Conservation (phyloP, 2,329 filamentous ascomycete species). For the Ophiostoma perfectum region DNA sequence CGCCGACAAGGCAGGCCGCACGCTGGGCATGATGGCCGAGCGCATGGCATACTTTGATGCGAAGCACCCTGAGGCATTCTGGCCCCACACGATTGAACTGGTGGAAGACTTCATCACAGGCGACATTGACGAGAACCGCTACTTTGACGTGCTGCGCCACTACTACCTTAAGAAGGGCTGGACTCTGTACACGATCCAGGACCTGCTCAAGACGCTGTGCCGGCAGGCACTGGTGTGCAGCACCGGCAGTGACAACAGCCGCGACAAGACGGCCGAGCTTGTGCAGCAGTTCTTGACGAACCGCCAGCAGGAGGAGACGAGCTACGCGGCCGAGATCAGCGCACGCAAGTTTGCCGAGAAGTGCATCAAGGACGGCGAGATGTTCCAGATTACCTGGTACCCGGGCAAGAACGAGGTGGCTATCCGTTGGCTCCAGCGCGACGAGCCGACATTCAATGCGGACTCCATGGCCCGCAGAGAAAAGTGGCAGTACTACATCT, state of each 20-base stretch:
- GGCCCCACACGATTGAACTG: slow-evolving; percentile 76
- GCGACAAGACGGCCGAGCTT: slow-evolving; percentile 90
- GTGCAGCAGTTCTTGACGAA: slow-evolving; percentile 80
- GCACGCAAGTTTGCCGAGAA: slow-evolving; percentile 90
- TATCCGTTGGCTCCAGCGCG: slow-evolving; percentile 64
- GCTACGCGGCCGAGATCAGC: slow-evolving; percentile 82
- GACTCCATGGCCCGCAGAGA: slow-evolving; percentile 81
- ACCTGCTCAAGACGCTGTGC: slow-evolving; percentile 74
- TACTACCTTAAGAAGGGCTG: slow-evolving; percentile 90
- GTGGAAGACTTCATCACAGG: slow-evolving; percentile 81
- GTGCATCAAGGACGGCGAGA: slow-evolving; percentile 83
- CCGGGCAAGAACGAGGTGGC: slow-evolving; percentile 64
- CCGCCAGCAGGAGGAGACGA: slow-evolving; percentile 76
- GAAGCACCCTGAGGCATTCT: slow-evolving; percentile 63
- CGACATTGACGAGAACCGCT: slow-evolving; percentile 73
- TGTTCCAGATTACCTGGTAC: slow-evolving; percentile 82
- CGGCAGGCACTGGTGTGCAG: slow-evolving; percentile 80
- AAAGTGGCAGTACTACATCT: slow-evolving; percentile 92
- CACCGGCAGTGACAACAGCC: slow-evolving; percentile 76
- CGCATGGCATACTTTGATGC: slow-evolving; percentile 70
- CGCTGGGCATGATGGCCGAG: slow-evolving; percentile 79
- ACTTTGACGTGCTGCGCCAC: slow-evolving; percentile 85
- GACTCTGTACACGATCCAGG: slow-evolving; percentile 89
- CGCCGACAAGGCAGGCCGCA: slow-evolving; percentile 71
- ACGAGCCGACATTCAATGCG: slow-evolving; percentile 74